Conservation (phyloP, 2,329 filamentous ascomycete species). For the Phialophora tarda region DNA sequence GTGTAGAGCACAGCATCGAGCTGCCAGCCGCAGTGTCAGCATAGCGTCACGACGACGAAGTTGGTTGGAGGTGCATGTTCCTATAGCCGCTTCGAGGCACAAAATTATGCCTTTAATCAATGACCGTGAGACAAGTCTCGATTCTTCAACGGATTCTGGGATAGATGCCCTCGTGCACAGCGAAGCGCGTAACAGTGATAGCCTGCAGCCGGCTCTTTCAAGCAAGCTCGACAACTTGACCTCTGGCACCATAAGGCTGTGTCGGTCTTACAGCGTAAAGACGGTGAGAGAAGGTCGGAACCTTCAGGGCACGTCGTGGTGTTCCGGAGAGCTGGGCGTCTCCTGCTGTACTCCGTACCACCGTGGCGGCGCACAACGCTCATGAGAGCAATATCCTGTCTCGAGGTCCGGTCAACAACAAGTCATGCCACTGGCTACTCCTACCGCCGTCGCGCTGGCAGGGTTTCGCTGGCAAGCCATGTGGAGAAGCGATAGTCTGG, state of each 20-base stretch:
- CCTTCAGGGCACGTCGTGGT: neutral
- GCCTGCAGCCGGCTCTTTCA: neutral
- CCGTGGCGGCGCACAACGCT: neutral
- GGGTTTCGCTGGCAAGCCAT: neutral
- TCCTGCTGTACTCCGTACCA: constrained; percentile 17
- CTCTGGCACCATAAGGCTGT: constrained; percentile 25
- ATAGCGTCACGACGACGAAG: constrained; percentile 1
- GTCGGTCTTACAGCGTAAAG: constrained; percentile 20
- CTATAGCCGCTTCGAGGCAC: constrained; percentile 21
- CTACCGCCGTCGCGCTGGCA: neutral
- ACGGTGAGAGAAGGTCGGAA: constrained; percentile 21
- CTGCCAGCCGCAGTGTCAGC: constrained; percentile 13
- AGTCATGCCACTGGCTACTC: constrained; percentile 7
- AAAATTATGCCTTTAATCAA: constrained; percentile 25
- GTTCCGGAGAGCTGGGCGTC: constrained; percentile 16
- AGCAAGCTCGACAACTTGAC: neutral
- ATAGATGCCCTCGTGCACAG: neutral
- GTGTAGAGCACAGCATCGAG: constrained; percentile 14
- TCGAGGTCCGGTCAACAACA: neutral
- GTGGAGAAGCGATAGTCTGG: constrained; percentile 4
- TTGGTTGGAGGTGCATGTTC: constrained; percentile 9
- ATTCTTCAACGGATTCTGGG: neutral
- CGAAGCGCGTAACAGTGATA: neutral
- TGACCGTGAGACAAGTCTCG: constrained; percentile 14
- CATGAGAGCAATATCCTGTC: neutral